Evolutionary conservation across 345 rosid species (phyloP), one percentile per base, ranked within the genome.

Genomic region (Gossypium turneri): DNA sequence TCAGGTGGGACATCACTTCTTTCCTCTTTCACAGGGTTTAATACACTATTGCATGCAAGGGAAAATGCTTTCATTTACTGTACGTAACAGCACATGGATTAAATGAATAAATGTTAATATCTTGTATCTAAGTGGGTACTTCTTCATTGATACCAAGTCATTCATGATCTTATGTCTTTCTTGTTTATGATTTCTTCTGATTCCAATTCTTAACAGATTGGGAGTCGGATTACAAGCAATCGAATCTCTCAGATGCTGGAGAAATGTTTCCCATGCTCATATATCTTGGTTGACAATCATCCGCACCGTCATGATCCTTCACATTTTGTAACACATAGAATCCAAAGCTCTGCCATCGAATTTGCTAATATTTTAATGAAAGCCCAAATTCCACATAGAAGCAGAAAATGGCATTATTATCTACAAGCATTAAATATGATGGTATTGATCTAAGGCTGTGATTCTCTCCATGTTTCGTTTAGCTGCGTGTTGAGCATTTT

Each of bases 271-370:
- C 97, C 94, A 24, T 86, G 80, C 81, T 75, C 90, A 51, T 92
- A 92, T 77, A 86, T 94, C 78, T 75, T 94, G 86, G 91, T 94
- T 59, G 97, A 90, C 58, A 77, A 85, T 73, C 98, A 94, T 78
- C 90, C 97, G 24, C 85, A 76, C 72, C 91, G 98, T 75, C 97
- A 94, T 72, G 98, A 94, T 84, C 97, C 97, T 65, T 94, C 90
- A 63, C 98, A 94, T 82, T 75, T 87, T 77, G 94, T 94, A 55
- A 88, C 98, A 47, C 95, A 94, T 82, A 92, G 95, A 84, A 86
- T 94, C 74, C 92, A 94, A 65, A 83, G 97, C 83, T 86, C 87
- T 65, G 67, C 90, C 71, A 73, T 82, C 75, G 87, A 86, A 65
- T 90, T 94, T 84, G 88, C 79, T 77, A 86, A 85, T 79, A 75